Base-by-base conservation (phyloP, 345 rosid species). In the Eucalyptus polybractea region DNA sequence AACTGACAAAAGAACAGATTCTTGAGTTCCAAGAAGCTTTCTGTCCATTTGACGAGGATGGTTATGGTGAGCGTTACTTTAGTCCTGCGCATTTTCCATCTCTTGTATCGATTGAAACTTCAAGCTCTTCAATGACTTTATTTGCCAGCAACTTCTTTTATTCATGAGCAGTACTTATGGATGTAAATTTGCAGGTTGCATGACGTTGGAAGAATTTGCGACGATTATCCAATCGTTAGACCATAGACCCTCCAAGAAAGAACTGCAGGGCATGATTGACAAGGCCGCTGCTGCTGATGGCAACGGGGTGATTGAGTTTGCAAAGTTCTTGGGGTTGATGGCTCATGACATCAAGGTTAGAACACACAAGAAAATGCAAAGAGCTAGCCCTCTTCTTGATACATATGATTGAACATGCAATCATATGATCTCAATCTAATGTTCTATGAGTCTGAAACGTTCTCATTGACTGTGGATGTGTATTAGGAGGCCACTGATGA, bases 21-120 rank as follows among this genome's bases (percentile, higher is more conserved):
- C 93, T 92, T 87, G 98, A 95, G 95, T 96, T 95, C 87, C 94
- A 86, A 91, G 97, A 96, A 65, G 96, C 98, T 8, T 96, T 96
- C 89, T 90, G 96, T 90, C 92, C 95, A 27, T 94, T 95, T 86
- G 98, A 95, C 89, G 94, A 95, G 91, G 95, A 96, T 88, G 97
- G 96, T 7, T 95, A 96, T 92, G 98, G 99, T 95, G 37, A 72
- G 91, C 76, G 40, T 51, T 62, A 12, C 69, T 62, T 27, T 62
- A 13, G 69, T 62, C 58, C 16, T 62, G 69, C 69, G 29, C 33
- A 62, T 60, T 62, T 19, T 50, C 58, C 42, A 45, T 40, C 12
- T n/a, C 33, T 13, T 29, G 22, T 86, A 29, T 33, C 21, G 88
- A 56, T 56, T 22, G 62, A 56, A 56, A 56, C 62, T 56, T 56